These are phyloP conservation scores for Peniophora sp. DNA, from an alignment of 1,284 basidiomycete genomes.

Conservation along the genomic window DNA sequence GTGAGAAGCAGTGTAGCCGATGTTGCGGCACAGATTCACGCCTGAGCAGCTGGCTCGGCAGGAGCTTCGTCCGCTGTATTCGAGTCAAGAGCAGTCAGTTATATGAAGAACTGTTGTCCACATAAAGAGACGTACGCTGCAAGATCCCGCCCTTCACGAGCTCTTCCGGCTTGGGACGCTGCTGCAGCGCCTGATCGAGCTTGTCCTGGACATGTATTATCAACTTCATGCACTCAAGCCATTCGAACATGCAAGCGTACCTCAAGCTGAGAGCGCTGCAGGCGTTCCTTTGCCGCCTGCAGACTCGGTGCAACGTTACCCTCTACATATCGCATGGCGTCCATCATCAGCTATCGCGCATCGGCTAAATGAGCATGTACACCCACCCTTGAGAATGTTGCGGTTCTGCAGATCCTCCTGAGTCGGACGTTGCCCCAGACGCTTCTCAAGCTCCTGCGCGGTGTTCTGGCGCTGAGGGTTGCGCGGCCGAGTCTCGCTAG, in stretches of 20 bases:
- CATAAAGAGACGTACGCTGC: constrained; percentile 28
- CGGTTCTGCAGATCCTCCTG: constrained; percentile 62
- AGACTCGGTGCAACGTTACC: constrained; percentile 67
- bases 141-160: constrained; percentile 71
- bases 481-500: constrained; percentile 11
- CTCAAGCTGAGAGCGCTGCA: constrained; percentile 64
- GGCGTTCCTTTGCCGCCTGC: constrained; percentile 55
- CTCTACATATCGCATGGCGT: constrained; percentile 33
- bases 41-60: neutral
- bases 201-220: constrained; percentile 43
- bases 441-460: constrained; percentile 46
- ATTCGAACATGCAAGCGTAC: constrained; percentile 24
- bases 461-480: constrained; percentile 25
- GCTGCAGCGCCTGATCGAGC: constrained; percentile 57
- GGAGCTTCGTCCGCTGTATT: constrained; percentile 13
- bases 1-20: no score
- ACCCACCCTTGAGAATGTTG: constrained; percentile 68
- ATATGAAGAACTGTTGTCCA: constrained; percentile 1
- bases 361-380: neutral
- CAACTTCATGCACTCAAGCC: neutral
- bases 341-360: neutral
- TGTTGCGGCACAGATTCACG: neutral
- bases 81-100: constrained; percentile 4
- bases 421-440: constrained; percentile 47
- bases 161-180: constrained; percentile 60